These are phyloP conservation scores for Sodiomyces alkalinus DNA, from an alignment of 2,329 filamentous ascomycete genomes.

Conservation along the genomic window DNA sequence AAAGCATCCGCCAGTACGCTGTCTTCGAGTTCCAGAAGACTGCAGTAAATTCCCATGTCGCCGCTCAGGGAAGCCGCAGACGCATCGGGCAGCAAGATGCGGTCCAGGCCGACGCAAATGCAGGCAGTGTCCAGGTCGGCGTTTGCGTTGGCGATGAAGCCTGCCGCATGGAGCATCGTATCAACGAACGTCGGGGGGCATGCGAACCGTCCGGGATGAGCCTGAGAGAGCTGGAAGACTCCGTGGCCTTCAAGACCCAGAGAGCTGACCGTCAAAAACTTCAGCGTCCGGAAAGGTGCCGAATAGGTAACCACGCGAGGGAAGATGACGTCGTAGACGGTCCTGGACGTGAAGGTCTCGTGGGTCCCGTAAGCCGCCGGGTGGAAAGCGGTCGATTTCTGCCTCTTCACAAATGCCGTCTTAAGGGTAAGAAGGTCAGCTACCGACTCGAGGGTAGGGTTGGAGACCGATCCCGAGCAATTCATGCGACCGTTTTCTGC, in stretches of 20 bases:
- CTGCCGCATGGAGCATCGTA: constrained; percentile 15
- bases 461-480: neutral
- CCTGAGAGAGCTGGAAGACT: neutral
- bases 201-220: constrained; percentile 8
- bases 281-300: constrained; percentile 11
- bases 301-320: constrained; percentile 14
- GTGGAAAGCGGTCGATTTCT: neutral
- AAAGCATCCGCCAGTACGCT: constrained; percentile 13
- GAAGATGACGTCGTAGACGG: constrained; percentile 15
- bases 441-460: neutral
- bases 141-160: constrained; percentile 15
- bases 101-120: constrained; percentile 13
- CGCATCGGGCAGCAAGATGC: constrained; percentile 9
- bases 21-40: constrained; percentile 11
- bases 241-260: constrained; percentile 6
- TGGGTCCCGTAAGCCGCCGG: neutral
- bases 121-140: constrained; percentile 12
- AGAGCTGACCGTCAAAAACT: constrained; percentile 10
- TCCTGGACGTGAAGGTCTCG: constrained; percentile 11
- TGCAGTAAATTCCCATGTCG: constrained; percentile 12
- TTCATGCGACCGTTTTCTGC: neutral
- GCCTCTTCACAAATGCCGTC: neutral
- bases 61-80: constrained; percentile 6
- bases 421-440: neutral
- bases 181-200: constrained; percentile 14